Conservation (phyloP, 2,329 filamentous ascomycete genomes). For the Cordyceps fumosorosea region DNA sequence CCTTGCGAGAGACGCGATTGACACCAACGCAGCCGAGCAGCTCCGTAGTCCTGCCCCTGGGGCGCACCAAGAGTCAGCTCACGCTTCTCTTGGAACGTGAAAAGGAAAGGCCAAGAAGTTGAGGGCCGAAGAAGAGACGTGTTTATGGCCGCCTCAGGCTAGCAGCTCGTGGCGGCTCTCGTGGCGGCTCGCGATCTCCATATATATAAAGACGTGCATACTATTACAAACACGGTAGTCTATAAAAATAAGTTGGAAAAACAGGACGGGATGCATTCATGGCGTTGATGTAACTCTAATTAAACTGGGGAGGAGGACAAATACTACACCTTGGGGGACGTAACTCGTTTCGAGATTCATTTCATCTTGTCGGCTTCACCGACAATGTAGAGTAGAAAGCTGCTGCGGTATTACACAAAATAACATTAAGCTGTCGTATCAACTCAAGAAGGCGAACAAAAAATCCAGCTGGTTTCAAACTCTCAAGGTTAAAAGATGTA, state of each 20-base stretch:
- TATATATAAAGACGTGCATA: background rate
- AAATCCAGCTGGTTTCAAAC: background rate
- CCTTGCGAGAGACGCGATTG: constrained; percentile 32
- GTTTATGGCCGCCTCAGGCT: background rate
- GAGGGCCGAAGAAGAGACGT: background rate
- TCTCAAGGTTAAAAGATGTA: background rate
- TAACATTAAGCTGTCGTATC: constrained; percentile 3
- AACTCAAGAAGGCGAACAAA: background rate
- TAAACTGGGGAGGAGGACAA: background rate
- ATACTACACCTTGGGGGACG: background rate
- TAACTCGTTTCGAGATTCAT: background rate
- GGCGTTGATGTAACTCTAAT: background rate
- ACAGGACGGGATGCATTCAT: background rate
- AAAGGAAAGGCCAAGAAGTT: constrained; percentile 29
- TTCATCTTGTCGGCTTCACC: background rate
- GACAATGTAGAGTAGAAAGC: background rate
- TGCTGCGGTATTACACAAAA: constrained; percentile 4
- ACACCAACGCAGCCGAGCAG: constrained; percentile 44
- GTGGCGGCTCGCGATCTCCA: background rate
- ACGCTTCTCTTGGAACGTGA: constrained; percentile 51
- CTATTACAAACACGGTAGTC: background rate
- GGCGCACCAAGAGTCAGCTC: constrained; percentile 55
- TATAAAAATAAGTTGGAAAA: background rate
- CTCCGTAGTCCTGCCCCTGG: constrained; percentile 41
- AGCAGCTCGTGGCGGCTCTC: background rate